Evolutionary conservation across 129 eudicot species (phyloP), one percentile per base, ranked within the genome.

Genomic region (Pulicaria dysenterica): DNA sequence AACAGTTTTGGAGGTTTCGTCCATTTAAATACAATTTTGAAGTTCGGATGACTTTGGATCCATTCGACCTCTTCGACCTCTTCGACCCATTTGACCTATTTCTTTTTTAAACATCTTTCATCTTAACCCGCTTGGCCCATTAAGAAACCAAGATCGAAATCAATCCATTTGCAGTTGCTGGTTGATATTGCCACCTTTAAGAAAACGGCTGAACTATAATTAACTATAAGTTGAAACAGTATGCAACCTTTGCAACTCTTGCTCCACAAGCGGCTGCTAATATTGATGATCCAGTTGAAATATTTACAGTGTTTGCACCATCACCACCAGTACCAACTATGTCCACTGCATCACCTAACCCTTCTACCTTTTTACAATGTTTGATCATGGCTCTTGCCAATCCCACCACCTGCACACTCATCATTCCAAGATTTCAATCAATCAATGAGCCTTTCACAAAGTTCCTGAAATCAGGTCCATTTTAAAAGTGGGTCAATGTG

Each of bases 301-400:
- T 88, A 61, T 88, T 88, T 72, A 88, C 94, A 3, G 90, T 88
- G 51, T 88, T 88, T 63, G 94, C 94, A 53, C 94, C 94, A 59
- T 88, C 94, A 66, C 94, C 94, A n/a, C 94, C 90, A 0, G 94
- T 88, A 57, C 94, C 94, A 73, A 88, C 94, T 63, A 88, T 88
- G 66, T 88, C 94, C 16, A 87, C 89, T 3, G 75, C 87, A 56
- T 82, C 87, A 73, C 67, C 77, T 83, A 87, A 82, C 2, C 94
- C 90, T 64, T 88, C 90, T 61, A 88, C 90, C 56, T 79, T 85
- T 78, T 36, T 80, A 44, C 87, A 79, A n/a, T 80, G 87, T 45
- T 85, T 88, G 74, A 88, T 74, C 90, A 88, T 88, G 47, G 87
- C 88, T 57, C 85, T 88, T 1, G 90, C 90, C 78, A 88, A 63